Conservation (phyloP, 2,329 filamentous ascomycete species). For the Ophiostoma quercus region DNA sequence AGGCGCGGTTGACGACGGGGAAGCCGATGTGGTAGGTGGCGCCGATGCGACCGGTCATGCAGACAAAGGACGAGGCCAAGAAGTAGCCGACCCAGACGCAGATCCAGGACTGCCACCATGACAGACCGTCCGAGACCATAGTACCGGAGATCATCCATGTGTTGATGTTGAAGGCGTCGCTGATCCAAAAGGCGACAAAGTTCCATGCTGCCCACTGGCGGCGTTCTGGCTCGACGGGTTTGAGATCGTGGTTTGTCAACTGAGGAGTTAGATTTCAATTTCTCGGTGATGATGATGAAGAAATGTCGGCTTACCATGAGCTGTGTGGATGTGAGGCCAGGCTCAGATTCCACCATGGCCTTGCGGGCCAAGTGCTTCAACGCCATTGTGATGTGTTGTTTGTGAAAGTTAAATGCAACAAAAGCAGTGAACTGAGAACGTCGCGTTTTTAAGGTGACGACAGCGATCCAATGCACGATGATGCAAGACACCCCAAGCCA, state of each 20-base stretch:
- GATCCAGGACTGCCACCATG: conserved; percentile 90
- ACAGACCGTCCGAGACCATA: conserved; percentile 71
- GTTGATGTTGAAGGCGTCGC: conserved; percentile 82
- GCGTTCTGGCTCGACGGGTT: conserved; percentile 70
- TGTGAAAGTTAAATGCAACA: not conserved
- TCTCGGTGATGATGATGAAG: not conserved
- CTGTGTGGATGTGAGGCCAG: conserved; percentile 70
- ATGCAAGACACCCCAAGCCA: conserved; percentile 1
- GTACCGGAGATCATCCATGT: conserved; percentile 91
- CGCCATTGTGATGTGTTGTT: conserved; percentile 7
- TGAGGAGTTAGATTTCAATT: conserved; percentile 30
- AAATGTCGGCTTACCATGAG: conserved; percentile 55
- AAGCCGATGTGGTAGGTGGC: conserved; percentile 26
- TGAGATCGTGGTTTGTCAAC: conserved; percentile 79
- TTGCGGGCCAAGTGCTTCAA: conserved; percentile 44
- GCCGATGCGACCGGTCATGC: conserved; percentile 67
- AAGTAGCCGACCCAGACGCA: conserved; percentile 83
- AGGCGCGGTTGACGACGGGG: conserved; percentile 23
- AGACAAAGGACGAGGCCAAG: conserved; percentile 70
- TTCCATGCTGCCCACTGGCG: conserved; percentile 84
- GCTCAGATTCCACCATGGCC: conserved; percentile 68
- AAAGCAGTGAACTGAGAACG: not conserved
- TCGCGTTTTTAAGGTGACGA: not conserved
- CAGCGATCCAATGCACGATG: not conserved
- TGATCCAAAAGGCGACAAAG: conserved; percentile 83